phyloP scores from a whole-genome alignment of 1,284 basidiomycete species.

The Tetrapyrgos nigripes region DNA sequence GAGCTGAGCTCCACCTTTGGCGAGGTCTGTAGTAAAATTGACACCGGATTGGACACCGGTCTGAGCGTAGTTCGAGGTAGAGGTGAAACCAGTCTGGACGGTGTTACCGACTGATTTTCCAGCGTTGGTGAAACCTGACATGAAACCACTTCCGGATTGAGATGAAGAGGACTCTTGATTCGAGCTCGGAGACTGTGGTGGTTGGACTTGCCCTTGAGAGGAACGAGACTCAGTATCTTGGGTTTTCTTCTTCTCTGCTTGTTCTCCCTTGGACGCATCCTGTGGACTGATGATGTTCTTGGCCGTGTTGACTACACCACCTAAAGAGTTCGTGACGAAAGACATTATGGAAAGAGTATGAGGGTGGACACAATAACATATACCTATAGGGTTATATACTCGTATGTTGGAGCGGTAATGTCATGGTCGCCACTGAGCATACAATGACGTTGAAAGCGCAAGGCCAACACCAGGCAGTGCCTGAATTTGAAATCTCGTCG shows the following conservation, averaged over 20 bases:
- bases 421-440: too few relatives aligned
- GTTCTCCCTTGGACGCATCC: neutral
- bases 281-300: neutral
- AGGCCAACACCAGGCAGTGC: too few relatives aligned
- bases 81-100: neutral
- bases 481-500: too few relatives aligned
- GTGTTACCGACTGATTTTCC: constrained; percentile 5
- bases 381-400: neutral
- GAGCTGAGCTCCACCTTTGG: constrained; percentile 15
- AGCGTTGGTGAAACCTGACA: constrained; percentile 6
- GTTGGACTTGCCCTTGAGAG: neutral
- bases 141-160: neutral
- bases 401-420: too few relatives aligned
- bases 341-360: neutral
- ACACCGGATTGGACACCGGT: constrained; percentile 17
- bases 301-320: constrained; percentile 3
- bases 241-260: neutral
- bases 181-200: neutral
- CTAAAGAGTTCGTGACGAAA: constrained; percentile 8
- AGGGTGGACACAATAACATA: neutral
- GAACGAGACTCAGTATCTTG: neutral
- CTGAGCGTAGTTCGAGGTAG: neutral
- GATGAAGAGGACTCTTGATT: neutral
- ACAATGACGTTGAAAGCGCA: too few relatives aligned
- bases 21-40: constrained; percentile 16